These are phyloP conservation scores for Neonectria coccinea DNA, from an alignment of 2,329 filamentous ascomycete species.

Conservation along the genomic window DNA sequence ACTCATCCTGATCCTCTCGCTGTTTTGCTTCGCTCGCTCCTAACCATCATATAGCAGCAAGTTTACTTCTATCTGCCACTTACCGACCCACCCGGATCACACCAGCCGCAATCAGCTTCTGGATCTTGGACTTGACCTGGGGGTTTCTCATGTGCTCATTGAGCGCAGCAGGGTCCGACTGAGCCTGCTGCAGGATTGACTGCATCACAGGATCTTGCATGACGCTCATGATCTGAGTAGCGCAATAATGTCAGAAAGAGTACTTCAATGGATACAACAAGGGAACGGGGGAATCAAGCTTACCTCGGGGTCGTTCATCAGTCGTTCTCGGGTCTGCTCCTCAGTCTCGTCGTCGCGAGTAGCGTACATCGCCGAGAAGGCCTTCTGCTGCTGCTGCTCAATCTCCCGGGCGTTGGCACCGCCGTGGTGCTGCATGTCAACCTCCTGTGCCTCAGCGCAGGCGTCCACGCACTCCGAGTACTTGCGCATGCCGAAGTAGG, in stretches of 20 bases:
- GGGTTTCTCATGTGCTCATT: slow-evolving; percentile 98
- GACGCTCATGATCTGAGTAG: slow-evolving; percentile 79
- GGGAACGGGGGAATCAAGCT: slow-evolving; percentile 49
- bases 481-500: slow-evolving; percentile 96
- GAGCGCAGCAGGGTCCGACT: slow-evolving; percentile 89
- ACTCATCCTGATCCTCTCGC: slow-evolving; percentile 31
- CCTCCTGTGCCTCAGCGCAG: slow-evolving; percentile 81
- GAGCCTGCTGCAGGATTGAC: slow-evolving; percentile 95
- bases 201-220: slow-evolving; percentile 99
- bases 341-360: slow-evolving; percentile 95
- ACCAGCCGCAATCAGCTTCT: slow-evolving; percentile 93
- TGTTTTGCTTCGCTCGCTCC: slow-evolving; percentile 25
- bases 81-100: slow-evolving; percentile 81
- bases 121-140: slow-evolving; percentile 85
- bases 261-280: neutral
- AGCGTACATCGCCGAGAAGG: slow-evolving; percentile 87
- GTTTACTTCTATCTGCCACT: slow-evolving; percentile 20
- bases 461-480: slow-evolving; percentile 95
- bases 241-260: slow-evolving; percentile 42
- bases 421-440: slow-evolving; percentile 76
- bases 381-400: slow-evolving; percentile 93
- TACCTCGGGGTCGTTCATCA: slow-evolving; percentile 91
- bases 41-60: slow-evolving; percentile 4
- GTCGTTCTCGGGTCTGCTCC: slow-evolving; percentile 91
- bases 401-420: slow-evolving; percentile 91